Base-by-base conservation (phyloP, 192 early-diverging fungal genomes). In the Coemansia umbellata region DNA sequence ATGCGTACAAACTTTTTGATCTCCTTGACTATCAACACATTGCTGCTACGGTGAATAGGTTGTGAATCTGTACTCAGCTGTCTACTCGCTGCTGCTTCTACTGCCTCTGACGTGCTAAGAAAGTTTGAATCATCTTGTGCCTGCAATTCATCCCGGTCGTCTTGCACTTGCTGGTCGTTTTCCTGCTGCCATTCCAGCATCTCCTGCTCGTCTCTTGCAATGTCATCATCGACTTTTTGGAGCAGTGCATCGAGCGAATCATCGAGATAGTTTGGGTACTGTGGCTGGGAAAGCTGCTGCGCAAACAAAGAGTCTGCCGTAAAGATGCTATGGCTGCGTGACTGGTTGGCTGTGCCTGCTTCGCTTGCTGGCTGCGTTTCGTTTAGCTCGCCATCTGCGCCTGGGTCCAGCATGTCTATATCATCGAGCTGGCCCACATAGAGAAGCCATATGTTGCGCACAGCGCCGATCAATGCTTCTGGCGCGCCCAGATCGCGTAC, bases 231-330 rank as follows among this genome's bases (percentile, higher is more conserved):
- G 7, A 75, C 42, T 37, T 41, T 52, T 36, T 50, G 45, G 8
- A 75, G 42, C 37, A 75, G 33, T 35, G 56, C 51, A 15, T 68
- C 61, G 14, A 75, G 47, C 23, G 73, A 75, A 33, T 59, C 53
- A 30, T 75, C 62, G 0, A 47, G n/a, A 31, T 42, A 21, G 3
- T 19, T 32, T 17, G 31, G 33, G 10, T 47, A 32, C 17, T 48
- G 42, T n/a, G 55, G 18, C 45, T 53, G 57, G 23, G 58, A 48
- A 19, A 5, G 8, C 24, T 68, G 65, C 22, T 54, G 55, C 7
- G 47, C 39, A 40, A 42, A 53, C 37, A 63, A 32, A 8, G 47
- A 22, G 10, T 65, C 53, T 5, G 55, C 48, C 2, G 41, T 19
- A 23, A 44, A 6, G 15, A 30, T 24, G 17, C 15, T 3, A 6